A percentile compares a stretch with the other conserved stretches of the same genome.
phyloP scores from a whole-genome alignment of 352 stramenopile genomes.

The Globisporangium paddicum region DNA sequence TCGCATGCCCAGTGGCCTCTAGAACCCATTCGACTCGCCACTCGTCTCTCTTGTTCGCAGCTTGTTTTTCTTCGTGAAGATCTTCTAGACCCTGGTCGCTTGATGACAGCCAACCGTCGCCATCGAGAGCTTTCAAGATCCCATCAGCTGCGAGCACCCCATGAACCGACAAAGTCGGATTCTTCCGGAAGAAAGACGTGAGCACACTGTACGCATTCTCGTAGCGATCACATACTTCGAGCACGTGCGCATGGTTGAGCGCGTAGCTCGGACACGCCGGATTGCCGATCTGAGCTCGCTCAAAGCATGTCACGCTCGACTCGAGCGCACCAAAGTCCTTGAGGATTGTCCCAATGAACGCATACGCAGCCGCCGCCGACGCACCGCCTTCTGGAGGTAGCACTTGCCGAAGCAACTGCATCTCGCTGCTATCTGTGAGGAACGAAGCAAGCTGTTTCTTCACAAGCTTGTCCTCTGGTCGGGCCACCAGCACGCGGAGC shows the following conservation, averaged over 20 bases:
- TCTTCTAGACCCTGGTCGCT: not conserved
- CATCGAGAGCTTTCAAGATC: conserved; percentile 31
- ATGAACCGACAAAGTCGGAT: conserved; percentile 28
- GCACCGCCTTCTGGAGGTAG: conserved; percentile 26
- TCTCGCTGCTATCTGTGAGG: conserved; percentile 28
- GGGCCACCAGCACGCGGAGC: conserved; percentile 52
- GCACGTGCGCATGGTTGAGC: conserved; percentile 57
- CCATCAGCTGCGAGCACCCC: conserved; percentile 19
- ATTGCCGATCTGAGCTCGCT: conserved; percentile 32
- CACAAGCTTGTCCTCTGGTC: conserved; percentile 41
- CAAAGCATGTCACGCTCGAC: conserved; percentile 49
- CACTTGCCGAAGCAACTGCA: conserved; percentile 35
- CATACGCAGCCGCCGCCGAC: conserved; percentile 58
- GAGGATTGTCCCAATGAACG: conserved; percentile 68
- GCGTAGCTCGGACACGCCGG: conserved; percentile 51
- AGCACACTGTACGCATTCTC: conserved; percentile 38
- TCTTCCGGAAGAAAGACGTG: conserved; percentile 33
- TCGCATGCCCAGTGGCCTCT: conserved; percentile 15
- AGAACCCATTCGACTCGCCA: conserved; percentile 29
- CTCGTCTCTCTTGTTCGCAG: not conserved
- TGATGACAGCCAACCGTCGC: conserved; percentile 14
- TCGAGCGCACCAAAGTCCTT: conserved; percentile 66
- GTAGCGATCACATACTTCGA: conserved; percentile 45
- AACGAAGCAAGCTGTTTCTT: conserved; percentile 47
- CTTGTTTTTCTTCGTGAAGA: not conserved